A percentile compares a stretch with the other conserved stretches of the same genome.
phyloP scores from a whole-genome alignment of 371 early-diverging fungal genomes.

The Actinomucor elegans region DNA sequence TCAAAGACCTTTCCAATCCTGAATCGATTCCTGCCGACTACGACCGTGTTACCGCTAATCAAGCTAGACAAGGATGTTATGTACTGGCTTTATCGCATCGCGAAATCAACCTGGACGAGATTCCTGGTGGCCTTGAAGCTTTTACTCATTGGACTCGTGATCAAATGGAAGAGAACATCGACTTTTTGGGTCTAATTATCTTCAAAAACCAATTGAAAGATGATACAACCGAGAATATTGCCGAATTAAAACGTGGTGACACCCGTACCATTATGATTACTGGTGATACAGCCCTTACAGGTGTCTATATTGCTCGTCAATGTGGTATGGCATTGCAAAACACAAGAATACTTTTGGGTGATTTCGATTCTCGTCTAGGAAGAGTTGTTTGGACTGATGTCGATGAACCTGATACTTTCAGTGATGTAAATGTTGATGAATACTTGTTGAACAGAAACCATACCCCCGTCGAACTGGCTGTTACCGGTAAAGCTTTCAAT shows the following conservation, averaged over 20 bases:
- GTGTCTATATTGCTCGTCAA: constrained; percentile 80
- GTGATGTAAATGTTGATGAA: constrained; percentile 35
- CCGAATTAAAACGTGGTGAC: constrained; percentile 72
- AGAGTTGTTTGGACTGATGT: constrained; percentile 57
- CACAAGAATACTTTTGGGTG: constrained; percentile 51
- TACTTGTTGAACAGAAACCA: constrained; percentile 28
- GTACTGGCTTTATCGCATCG: constrained; percentile 74
- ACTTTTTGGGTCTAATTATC: constrained; percentile 74
- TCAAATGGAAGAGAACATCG: constrained; percentile 66
- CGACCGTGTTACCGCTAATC: constrained; percentile 49
- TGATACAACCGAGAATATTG: constrained; percentile 72
- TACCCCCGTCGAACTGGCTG: constrained; percentile 61
- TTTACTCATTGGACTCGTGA: constrained; percentile 56
- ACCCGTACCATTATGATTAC: constrained; percentile 90
- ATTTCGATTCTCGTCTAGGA: constrained; percentile 29
- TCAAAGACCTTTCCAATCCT: constrained; percentile 57
- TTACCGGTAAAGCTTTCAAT: constrained; percentile 73
- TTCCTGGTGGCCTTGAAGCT: constrained; percentile 38
- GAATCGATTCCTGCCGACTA: constrained; percentile 67
- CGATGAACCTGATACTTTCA: constrained; percentile 39
- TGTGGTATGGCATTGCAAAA: constrained; percentile 64
- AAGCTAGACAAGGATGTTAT: constrained; percentile 77
- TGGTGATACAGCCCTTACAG: constrained; percentile 91
- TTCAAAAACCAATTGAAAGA: constrained; percentile 88
- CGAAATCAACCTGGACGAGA: constrained; percentile 40